phyloP scores from a whole-genome alignment of 768 basidiomycete genomes.

The Arthromyces matolae region DNA sequence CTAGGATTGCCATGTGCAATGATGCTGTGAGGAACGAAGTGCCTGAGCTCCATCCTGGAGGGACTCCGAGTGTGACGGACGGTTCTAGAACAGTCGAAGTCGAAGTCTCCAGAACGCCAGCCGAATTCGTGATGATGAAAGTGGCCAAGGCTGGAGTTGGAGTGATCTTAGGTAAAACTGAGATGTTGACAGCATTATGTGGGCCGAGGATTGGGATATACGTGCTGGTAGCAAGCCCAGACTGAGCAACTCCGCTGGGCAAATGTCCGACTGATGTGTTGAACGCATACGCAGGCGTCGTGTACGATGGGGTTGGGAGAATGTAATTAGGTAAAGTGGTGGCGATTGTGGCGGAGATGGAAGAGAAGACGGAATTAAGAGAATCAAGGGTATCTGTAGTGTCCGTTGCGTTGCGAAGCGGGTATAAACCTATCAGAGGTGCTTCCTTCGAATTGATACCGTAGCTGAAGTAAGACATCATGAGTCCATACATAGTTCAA shows the following conservation, averaged over 20 bases:
- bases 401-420: constrained; percentile 45
- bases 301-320: constrained; percentile 59
- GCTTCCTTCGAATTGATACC: constrained; percentile 73
- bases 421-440: constrained; percentile 76
- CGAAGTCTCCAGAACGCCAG: constrained; percentile 51
- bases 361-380: constrained; percentile 53
- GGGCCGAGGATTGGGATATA: constrained; percentile 56
- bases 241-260: constrained; percentile 50
- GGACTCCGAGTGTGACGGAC: constrained; percentile 56
- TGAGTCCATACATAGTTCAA: not conserved
- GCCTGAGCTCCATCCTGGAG: constrained; percentile 52
- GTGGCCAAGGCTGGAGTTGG: constrained; percentile 52
- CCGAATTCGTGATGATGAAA: constrained; percentile 51
- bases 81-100: constrained; percentile 45
- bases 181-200: constrained; percentile 36
- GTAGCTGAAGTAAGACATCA: constrained; percentile 42
- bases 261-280: constrained; percentile 61
- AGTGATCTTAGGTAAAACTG: constrained; percentile 55
- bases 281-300: constrained; percentile 62
- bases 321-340: constrained; percentile 73
- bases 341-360: constrained; percentile 56
- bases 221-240: constrained; percentile 69
- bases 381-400: constrained; percentile 36
- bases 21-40: constrained; percentile 10
- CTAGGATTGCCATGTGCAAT: constrained; percentile 13